phyloP scores from a whole-genome alignment of 2,329 filamentous ascomycete genomes.

The Cladosporium sp. region DNA sequence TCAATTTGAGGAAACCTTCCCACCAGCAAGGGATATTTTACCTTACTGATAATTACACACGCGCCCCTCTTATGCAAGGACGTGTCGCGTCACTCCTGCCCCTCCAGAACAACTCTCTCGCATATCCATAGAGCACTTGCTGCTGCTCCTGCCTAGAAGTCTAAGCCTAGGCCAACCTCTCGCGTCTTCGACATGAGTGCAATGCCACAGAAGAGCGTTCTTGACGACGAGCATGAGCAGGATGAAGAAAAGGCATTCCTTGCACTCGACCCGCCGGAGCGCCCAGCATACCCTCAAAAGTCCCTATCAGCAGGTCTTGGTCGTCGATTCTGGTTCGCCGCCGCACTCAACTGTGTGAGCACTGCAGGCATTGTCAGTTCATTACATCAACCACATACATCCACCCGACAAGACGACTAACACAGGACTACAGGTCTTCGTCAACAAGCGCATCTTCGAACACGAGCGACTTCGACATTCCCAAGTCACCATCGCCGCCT shows the following conservation, averaged over 20 bases:
- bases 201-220: not conserved
- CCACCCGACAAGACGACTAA: not conserved
- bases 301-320: conserved; percentile 1
- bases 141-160: too few species aligned
- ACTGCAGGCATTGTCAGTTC: conserved; percentile 22
- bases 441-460: conserved; percentile 66
- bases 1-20: conserved; percentile 3
- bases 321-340: conserved; percentile 20
- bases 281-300: conserved; percentile 5
- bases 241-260: conserved; percentile 9
- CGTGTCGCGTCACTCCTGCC: too few species aligned
- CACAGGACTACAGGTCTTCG: conserved; percentile 56
- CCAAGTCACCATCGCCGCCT: conserved; percentile 62
- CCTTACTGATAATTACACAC: too few species aligned
- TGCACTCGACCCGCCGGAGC: not conserved
- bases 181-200: conserved; percentile 1
- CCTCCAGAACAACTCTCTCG: too few species aligned
- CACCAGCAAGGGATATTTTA: conserved; percentile 10
- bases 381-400: not conserved
- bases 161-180: too few species aligned
- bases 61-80: too few species aligned
- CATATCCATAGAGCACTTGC: too few species aligned
- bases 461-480: conserved; percentile 56
- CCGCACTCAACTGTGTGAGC: conserved; percentile 18
- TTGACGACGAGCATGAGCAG: not conserved